Base-by-base conservation (phyloP, 805 yeast species). In the Myxozyma melibiosi region DNA sequence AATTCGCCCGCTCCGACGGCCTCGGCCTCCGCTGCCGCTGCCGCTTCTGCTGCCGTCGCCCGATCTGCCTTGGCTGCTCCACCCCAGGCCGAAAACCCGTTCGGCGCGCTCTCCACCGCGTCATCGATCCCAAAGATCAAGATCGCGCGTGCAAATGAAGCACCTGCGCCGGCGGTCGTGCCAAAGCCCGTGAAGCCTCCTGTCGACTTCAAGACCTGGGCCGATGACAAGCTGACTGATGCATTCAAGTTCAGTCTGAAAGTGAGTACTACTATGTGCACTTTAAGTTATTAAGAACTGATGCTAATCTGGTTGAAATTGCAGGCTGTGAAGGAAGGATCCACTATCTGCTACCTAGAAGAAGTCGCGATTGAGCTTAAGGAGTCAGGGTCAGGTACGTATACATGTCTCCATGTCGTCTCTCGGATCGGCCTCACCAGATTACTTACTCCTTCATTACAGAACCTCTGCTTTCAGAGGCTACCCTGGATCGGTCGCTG, bases 401-500 rank as follows among this genome's bases (percentile, higher is more conserved):
- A 5, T n/a, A n/a, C 6, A 8, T 4, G 14, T 27, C 38, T 42
- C 28, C n/a, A 5, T n/a, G 6, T 33, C 25, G n/a, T n/a, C 9
- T 16, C 31, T 13, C 18, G 7, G 24, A 9, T 24, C 22, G 4
- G 16, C n/a, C 37, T 3, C 9, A 13, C 33, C 30, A 14, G 33
- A 25, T 3, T 3, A 22, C 41, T 22, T 8, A 16, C 35, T 2
- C 28, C 20, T 20, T 13, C 30, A 37, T 6, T 22, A 14, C 18
- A 49, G 54, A 44, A 11, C 51, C 51, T 3, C 41, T 13, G 11
- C 47, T 55, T 41, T 45, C 61, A 6, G 42, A 49, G 14, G 40
- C 51, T 8, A 52, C 57, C 8, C 66, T 82, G 22, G 88, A 83
- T 61, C 71, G 75, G 2, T 70, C 78, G 1, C 75, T 82, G 47